Evolutionary conservation across 768 basidiomycete genomes (phyloP), one percentile per base, ranked within the genome.

Genomic region (Macrocybe gigantea): DNA sequence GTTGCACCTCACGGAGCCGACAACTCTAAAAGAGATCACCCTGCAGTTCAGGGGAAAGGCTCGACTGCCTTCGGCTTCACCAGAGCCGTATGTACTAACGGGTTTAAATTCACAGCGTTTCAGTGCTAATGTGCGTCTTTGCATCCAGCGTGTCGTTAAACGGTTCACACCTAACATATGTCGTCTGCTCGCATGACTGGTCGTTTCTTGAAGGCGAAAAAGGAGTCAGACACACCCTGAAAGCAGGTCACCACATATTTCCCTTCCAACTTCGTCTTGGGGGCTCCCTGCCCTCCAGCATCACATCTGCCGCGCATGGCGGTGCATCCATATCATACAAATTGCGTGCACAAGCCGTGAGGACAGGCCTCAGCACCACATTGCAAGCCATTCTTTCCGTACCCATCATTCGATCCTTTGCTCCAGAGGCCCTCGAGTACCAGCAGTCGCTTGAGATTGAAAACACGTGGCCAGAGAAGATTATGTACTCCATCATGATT

Each of bases 381-480:
- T 75, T 90, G 48, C 78, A 84, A 45, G 72, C 80, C 2, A 66
- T 72, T 34, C 68, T 71, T 42, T 77, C 82, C 8, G 78, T 97
- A 42, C 67, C 73, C 49, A 70, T 98, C 51, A 55, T 88, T 41
- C 81, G 93, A 40, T 80, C 85, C 3, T 85, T 93, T 59, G 72
- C 80, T 13, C 62, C 80, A 1, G 92, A 93, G 52, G 86, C 94
- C 0, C 78, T 96, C 56, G 95, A 97, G 64, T 97, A 91, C 71
- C 94, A 92, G 58, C 93, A 97, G 61, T 92, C 92, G 1, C 77
- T 96, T 49, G 95, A 98, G 64, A 85, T 91, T 54, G 90, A 96
- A 65, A 96, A 94, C 64, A 93, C 93, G 11, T 98, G 95, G 95
- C 93, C 95, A 0, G 87, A 86, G 14, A 98, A 97, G 69, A 71